Evolutionary conservation across 352 stramenopile genomes (phyloP), one percentile per base, ranked within the genome.

Genomic region (Peronospora destructor): DNA sequence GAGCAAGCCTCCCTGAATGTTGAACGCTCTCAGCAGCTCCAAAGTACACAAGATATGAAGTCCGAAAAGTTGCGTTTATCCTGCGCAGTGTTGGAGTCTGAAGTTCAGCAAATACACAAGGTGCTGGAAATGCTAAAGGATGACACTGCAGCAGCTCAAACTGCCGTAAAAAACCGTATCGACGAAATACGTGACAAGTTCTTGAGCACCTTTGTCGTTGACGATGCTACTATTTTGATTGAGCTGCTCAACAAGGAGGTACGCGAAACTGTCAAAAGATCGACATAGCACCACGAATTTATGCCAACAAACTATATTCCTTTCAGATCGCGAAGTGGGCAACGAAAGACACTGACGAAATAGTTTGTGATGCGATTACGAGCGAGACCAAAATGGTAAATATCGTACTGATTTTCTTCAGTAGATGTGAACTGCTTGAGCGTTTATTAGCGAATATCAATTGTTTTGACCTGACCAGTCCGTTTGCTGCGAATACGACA

Each of bases 131-230:
- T 13, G 21, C 40, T 59, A 28, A 61, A 47, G 17, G 29, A 35
- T 5, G 50, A 30, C 25, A 54, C 58, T 19, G 8, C 44, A n/a
- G 43, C 30, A n/a, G 37, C 53, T 21, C 38, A 66, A 60, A 66
- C 48, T 10, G 49, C 56, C n/a, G 53, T 70, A 41, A 66, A 60
- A 48, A 70, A 70, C 26, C 61, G 48, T 35, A 49, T 54, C 17
- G 55, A 68, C 16, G 59, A 66, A 59, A 41, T 73, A 37, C 64
- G 64, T 4, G 49, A 64, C 13, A 69, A 64, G 26, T 73, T 67
- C 23, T 51, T 70, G 13, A 45, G 41, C 9, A 45, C 43, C 17
- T 73, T 73, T 13, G 57, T 59, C n/a, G 19, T 63, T n/a, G 42
- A 52, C 7, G 61, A 67, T 21, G 44, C 52, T 10, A 43, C 53